These are phyloP conservation scores for Xylaria sp. DNA, from an alignment of 2,329 filamentous ascomycete genomes.

Conservation along the genomic window DNA sequence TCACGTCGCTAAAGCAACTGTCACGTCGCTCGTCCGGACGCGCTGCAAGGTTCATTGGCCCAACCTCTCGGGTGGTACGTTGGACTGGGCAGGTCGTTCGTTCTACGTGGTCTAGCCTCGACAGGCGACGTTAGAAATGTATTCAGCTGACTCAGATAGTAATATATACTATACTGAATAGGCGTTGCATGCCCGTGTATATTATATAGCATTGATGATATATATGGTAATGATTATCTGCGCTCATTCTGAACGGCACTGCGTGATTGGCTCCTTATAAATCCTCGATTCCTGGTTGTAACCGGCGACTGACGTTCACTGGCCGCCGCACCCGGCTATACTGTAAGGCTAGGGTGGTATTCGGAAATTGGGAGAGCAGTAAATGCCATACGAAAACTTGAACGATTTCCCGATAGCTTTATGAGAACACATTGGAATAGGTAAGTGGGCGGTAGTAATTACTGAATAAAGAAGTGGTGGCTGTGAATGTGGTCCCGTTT, in stretches of 20 bases:
- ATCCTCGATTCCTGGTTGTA: background rate
- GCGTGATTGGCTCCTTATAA: constrained; percentile 4
- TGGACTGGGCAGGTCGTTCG: background rate
- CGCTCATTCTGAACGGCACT: background rate
- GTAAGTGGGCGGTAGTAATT: background rate
- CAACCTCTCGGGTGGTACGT: background rate
- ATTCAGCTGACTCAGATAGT: constrained; percentile 30
- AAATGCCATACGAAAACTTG: background rate
- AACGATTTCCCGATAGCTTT: background rate
- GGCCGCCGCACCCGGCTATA: background rate
- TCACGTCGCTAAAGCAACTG: constrained; percentile 26
- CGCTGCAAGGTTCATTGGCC: constrained; percentile 21
- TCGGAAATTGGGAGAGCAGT: background rate
- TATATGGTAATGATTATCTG: constrained; percentile 12
- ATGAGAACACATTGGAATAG: background rate
- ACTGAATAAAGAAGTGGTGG: background rate
- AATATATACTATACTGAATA: background rate
- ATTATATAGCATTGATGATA: constrained; percentile 26
- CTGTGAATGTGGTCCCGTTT: background rate
- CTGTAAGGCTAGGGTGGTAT: background rate
- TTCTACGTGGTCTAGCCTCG: constrained; percentile 9
- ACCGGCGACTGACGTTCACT: background rate
- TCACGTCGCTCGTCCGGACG: constrained; percentile 10
- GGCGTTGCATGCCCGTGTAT: background rate
- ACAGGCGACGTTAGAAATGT: background rate